Percentiles rank a stretch among this genome's conserved stretches.
Conservation (phyloP, 2,329 filamentous ascomycete species). For the Paraphaeosphaeria sporulosa region DNA sequence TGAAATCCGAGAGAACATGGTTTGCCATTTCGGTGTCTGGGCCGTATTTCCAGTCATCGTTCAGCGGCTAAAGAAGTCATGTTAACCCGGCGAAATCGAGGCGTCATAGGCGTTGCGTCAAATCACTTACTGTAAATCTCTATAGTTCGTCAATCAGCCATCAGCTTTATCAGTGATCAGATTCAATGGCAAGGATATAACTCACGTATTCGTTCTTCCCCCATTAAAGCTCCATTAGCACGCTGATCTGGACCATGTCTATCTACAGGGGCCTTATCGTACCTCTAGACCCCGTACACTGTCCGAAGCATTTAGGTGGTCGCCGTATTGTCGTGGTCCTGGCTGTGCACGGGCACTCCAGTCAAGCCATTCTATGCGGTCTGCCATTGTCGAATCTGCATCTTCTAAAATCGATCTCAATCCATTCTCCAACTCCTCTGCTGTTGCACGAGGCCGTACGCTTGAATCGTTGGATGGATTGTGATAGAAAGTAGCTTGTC, state of each 20-base stretch:
- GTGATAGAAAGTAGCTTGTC: not conserved
- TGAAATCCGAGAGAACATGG: no score
- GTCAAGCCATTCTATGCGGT: constrained; percentile 1
- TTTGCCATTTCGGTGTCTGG: no score
- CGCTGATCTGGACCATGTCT: not conserved
- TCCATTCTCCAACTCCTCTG: constrained; percentile 1
- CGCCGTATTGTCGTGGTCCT: not conserved
- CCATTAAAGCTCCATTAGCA: not conserved
- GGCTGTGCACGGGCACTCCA: not conserved
- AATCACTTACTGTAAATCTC: no score
- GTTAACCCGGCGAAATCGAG: no score
- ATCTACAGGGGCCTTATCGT: no score
- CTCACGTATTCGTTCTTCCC: constrained; percentile 10
- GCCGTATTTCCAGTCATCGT: no score
- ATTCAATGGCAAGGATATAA: not conserved
- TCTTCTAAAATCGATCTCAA: not conserved
- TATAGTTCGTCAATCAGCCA: no score
- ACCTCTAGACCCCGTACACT: not conserved
- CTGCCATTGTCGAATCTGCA: not conserved
- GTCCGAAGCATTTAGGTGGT: not conserved
- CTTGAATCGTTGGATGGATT: not conserved
- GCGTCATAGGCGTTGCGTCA: no score
- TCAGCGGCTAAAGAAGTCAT: no score
- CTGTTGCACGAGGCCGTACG: not conserved
- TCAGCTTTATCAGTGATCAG: no score